Evolutionary conservation across 352 stramenopile species (phyloP).

Genomic region (Globisporangium paddicum): DNA sequence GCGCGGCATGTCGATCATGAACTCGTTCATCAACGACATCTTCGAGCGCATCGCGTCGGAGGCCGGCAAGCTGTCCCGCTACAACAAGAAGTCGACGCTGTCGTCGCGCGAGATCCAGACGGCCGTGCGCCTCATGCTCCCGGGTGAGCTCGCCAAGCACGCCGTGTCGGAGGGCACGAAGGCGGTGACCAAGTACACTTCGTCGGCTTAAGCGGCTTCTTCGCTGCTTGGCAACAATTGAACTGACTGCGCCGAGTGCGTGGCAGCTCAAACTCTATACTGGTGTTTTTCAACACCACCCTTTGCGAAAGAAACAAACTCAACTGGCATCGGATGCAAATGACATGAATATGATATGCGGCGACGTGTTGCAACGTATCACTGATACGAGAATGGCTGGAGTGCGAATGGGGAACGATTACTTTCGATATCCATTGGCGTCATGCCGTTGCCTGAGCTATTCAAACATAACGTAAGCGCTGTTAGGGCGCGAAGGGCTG

Average conservation of each 20-base stretch:
- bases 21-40: constrained; percentile 99
- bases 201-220: constrained; percentile 60
- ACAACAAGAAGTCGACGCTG: constrained; percentile 99
- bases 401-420: too few relatives aligned
- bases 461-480: too few relatives aligned
- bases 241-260: not conserved
- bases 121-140: constrained; percentile 93
- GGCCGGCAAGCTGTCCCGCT: constrained; percentile 93
- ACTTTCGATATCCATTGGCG: too few relatives aligned
- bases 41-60: constrained; percentile 98
- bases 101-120: constrained; percentile 97
- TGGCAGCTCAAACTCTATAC: constrained; percentile 14
- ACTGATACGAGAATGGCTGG: too few relatives aligned
- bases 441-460: too few relatives aligned
- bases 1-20: constrained; percentile 98
- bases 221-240: constrained; percentile 1
- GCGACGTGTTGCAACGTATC: too few relatives aligned
- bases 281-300: constrained; percentile 90
- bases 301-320: constrained; percentile 33
- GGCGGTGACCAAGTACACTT: constrained; percentile 92
- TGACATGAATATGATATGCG: not conserved
- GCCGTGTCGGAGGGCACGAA: constrained; percentile 97
- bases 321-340: not conserved
- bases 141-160: constrained; percentile 97
- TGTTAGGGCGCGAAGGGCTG: too few relatives aligned